Evolutionary conservation across 2,329 filamentous ascomycete species (phyloP).

Genomic region (Bipolaris victoriae): DNA sequence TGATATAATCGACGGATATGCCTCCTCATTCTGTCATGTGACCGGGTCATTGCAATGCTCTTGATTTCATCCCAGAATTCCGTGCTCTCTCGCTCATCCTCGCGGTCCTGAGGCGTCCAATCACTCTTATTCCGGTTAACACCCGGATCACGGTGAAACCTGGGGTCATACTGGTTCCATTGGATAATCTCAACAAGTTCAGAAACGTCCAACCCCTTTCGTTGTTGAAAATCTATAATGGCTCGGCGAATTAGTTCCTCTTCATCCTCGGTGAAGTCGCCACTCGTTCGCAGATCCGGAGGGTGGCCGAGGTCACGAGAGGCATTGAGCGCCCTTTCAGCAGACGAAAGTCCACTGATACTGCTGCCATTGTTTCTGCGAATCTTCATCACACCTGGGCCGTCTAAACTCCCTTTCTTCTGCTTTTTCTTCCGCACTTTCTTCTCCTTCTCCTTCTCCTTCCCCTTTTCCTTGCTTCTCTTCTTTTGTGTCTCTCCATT

Average conservation of each 20-base stretch:
- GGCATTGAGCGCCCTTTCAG: conserved; percentile 22
- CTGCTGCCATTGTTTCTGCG: neutral
- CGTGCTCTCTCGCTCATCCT: conserved; percentile 17
- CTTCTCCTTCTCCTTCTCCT: neutral
- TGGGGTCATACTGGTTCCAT: conserved; percentile 9
- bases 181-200: conserved; percentile 34
- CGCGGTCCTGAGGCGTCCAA: conserved; percentile 3
- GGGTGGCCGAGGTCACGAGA: conserved; percentile 20
- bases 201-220: conserved; percentile 17
- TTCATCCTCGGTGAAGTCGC: conserved; percentile 30
- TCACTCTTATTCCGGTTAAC: neutral
- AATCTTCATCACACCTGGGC: no score
- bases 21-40: conserved; percentile 43
- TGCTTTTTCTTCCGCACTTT: neutral
- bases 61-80: conserved; percentile 44
- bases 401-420: neutral
- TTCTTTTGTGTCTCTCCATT: neutral
- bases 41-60: conserved; percentile 42
- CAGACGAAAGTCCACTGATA: conserved; percentile 8
- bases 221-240: conserved; percentile 29
- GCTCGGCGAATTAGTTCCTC: conserved; percentile 34
- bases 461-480: neutral
- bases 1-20: conserved; percentile 68
- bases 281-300: conserved; percentile 20
- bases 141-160: neutral